Percentiles rank a stretch among this genome's conserved stretches.
Evolutionary conservation across 805 yeast species (phyloP).

Genomic region (Candida silvatica): DNA sequence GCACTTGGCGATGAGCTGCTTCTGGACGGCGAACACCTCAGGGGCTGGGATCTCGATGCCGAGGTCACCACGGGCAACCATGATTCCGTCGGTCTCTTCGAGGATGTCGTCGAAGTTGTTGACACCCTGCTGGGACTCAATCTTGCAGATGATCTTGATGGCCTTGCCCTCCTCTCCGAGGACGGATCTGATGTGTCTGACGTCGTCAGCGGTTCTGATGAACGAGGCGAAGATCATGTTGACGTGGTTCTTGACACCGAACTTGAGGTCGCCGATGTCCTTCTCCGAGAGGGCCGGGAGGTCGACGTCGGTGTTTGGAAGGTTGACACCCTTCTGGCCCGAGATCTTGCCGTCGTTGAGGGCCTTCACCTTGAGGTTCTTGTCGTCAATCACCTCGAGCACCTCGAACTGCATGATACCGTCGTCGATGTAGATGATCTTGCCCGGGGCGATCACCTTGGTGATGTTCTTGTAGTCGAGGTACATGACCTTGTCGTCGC

Average conservation of each 20-base stretch:
- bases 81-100: constrained; percentile 94
- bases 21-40: constrained; percentile 96
- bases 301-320: constrained; percentile 98
- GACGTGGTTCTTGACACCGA: constrained; percentile 96
- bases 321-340: constrained; percentile 98
- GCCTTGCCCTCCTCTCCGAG: constrained; percentile 96
- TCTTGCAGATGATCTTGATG: constrained; percentile 94
- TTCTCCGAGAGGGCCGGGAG: constrained; percentile 96
- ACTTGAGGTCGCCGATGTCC: constrained; percentile 84
- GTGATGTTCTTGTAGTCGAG: constrained; percentile 95
- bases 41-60: constrained; percentile 99
- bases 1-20: constrained; percentile 98
- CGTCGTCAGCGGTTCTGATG: constrained; percentile 91
- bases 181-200: constrained; percentile 82
- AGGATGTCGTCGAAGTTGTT: constrained; percentile 98
- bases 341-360: constrained; percentile 93
- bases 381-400: constrained; percentile 66
- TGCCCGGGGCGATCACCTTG: constrained; percentile 83
- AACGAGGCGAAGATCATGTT: constrained; percentile 99
- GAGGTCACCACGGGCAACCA: constrained; percentile 99
- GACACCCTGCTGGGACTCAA: constrained; percentile 99
- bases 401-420: constrained; percentile 97
- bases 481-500: constrained; percentile 78
- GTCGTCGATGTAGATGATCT: constrained; percentile 90
- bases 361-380: constrained; percentile 79